Conservation (phyloP, 345 rosid species). For the Bruguiera sexangula region DNA sequence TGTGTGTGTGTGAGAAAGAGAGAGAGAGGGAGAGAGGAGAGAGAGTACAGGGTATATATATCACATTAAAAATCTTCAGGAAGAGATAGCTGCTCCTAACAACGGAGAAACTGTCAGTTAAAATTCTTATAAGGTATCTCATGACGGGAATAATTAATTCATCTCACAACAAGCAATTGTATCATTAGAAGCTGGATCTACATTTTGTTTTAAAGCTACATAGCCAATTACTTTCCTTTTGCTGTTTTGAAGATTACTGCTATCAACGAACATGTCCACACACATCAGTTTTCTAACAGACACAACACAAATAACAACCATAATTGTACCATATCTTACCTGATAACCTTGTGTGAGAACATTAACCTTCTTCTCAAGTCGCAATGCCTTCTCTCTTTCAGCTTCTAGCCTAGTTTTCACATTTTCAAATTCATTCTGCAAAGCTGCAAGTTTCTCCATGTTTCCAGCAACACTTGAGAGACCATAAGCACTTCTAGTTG, state of each 20-base stretch:
- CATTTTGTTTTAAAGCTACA: too few relatives aligned
- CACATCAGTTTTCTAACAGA: background rate
- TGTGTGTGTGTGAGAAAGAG: too few relatives aligned
- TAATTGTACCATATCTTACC: conserved; percentile 38
- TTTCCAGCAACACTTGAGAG: conserved; percentile 93
- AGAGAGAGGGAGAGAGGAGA: too few relatives aligned
- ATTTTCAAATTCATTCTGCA: conserved; percentile 73
- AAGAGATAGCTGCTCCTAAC: too few relatives aligned
- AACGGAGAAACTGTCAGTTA: background rate
- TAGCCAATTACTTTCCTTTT: too few relatives aligned
- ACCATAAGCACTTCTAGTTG: conserved; percentile 81
- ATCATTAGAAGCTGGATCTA: too few relatives aligned
- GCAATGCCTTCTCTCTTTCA: conserved; percentile 81
- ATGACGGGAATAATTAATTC: too few relatives aligned
- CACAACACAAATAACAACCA: background rate
- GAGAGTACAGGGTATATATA: too few relatives aligned
- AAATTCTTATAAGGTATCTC: background rate
- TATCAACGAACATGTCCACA: too few relatives aligned
- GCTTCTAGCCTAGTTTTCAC: conserved; percentile 67
- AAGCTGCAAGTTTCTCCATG: conserved; percentile 80
- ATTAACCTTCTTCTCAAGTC: conserved; percentile 73
- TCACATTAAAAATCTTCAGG: too few relatives aligned
- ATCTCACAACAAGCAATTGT: too few relatives aligned
- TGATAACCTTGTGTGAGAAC: conserved; percentile 91
- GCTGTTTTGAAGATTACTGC: too few relatives aligned